Conservation (phyloP, 1,284 basidiomycete species). For the Tremellales sp. region DNA sequence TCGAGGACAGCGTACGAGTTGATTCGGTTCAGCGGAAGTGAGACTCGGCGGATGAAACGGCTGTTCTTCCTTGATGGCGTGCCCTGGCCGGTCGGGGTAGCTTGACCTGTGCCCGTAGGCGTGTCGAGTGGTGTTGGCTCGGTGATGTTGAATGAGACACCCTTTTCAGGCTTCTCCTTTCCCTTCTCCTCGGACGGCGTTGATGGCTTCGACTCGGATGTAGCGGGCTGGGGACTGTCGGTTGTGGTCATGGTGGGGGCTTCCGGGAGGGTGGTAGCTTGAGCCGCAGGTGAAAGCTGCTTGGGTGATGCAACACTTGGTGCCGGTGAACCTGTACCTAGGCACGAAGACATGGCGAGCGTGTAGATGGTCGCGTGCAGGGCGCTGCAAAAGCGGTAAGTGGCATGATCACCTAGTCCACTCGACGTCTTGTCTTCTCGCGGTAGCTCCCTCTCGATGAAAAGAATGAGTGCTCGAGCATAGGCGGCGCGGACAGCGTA, state of each 20-base stretch:
- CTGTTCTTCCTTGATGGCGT: constrained; percentile 17
- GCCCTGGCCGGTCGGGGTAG: constrained; percentile 3
- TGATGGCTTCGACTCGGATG: neutral
- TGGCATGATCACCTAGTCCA: constrained; percentile 22
- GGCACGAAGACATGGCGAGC: constrained; percentile 63
- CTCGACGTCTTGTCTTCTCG: constrained; percentile 19
- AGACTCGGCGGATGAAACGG: constrained; percentile 37
- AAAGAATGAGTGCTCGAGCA: constrained; percentile 64
- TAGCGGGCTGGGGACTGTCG: neutral
- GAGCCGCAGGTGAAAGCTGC: neutral
- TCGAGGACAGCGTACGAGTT: constrained; percentile 40
- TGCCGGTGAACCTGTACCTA: constrained; percentile 50
- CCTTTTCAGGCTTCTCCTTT: constrained; percentile 13
- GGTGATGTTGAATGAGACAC: constrained; percentile 35
- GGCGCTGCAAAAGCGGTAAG: constrained; percentile 65
- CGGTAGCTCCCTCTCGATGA: constrained; percentile 69
- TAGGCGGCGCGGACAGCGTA: constrained; percentile 72
- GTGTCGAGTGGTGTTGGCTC: constrained; percentile 28
- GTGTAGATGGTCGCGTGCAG: constrained; percentile 73
- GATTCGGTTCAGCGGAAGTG: constrained; percentile 53
- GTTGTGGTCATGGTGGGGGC: constrained; percentile 2
- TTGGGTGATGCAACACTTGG: constrained; percentile 6
- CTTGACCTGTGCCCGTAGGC: constrained; percentile 6
- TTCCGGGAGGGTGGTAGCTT: constrained; percentile 5
- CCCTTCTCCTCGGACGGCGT: neutral